phyloP scores from a whole-genome alignment of 2,329 filamentous ascomycete genomes.

The Penicillium sp. region DNA sequence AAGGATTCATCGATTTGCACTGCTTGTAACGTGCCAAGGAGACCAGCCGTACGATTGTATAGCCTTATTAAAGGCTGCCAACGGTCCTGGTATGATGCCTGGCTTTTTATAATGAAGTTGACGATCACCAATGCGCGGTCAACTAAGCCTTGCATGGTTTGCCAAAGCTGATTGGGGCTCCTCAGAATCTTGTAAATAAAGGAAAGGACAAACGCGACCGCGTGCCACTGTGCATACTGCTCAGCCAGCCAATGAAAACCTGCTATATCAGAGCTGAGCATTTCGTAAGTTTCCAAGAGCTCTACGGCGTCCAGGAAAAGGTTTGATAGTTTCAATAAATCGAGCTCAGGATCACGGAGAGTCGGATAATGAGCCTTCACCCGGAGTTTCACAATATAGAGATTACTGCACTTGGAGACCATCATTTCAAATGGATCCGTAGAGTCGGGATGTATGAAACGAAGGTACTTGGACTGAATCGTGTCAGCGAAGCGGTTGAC shows the following conservation, averaged over 20 bases:
- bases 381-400: conserved; percentile 1
- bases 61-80: neutral
- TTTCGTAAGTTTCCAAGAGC: neutral
- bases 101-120: neutral
- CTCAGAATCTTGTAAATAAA: neutral
- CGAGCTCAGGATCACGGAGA: neutral
- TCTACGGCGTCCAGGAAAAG: conserved; percentile 2
- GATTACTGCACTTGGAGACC: neutral
- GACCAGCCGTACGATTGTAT: neutral
- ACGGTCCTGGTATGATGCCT: neutral
- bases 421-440: neutral
- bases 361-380: neutral
- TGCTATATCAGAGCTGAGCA: neutral
- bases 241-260: neutral
- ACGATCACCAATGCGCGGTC: neutral
- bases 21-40: neutral
- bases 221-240: conserved; percentile 11
- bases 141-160: neutral
- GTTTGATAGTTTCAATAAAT: neutral
- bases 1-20: neutral
- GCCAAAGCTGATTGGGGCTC: neutral
- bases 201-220: conserved; percentile 3
- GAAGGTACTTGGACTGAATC: conserved; percentile 3
- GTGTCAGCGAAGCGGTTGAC: neutral
- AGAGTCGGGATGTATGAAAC: neutral